Base-by-base conservation (phyloP, 2,329 filamentous ascomycete species). In the Calonectria montana region DNA sequence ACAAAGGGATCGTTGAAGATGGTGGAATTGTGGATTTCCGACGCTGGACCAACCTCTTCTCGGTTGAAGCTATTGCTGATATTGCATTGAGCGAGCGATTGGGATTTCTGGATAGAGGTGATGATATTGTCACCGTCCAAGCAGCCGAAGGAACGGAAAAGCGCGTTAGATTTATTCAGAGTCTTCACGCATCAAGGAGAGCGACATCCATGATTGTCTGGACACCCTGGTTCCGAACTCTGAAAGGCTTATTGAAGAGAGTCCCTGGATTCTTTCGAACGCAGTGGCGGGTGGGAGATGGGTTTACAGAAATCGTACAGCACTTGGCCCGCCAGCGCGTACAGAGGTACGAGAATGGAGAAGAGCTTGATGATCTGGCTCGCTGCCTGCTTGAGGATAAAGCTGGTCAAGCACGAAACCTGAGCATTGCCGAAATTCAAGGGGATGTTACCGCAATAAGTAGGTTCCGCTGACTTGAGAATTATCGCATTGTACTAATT, bases 361-460 rank as follows among this genome's bases (percentile, higher is more conserved):
- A 91, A 78, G 87, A 87, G 71, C 82, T 91, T 0, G 86, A 89
- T 50, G 90, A 91, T 75, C 90, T 91, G 79, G 90, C 91, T 81
- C 83, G 86, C 63, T 83, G 84, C 0, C 77, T 91, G 4, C 88
- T 91, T 86, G 86, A 86, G 10, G 83, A 86, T 53, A 85, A 82
- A 64, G 81, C 83, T 15, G 85, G 81, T 10, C 77, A 79, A 78
- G 83, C 1, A 65, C 68, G n/a, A 37, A 70, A 2, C 84, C 91
- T 1, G 87, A 90, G 70, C 88, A 84, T 84, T 84, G 89, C 89
- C 25, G 89, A 92, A 78, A 87, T 91, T 6, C 85, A 88, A 1
- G 88, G 89, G 12, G 89, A 91, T 75, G 82, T 89, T 23, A 83
- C 79, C 48, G 88, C 48, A 2, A 15, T 65, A 1, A 10, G 63